Base-by-base conservation (phyloP, 2,329 filamentous ascomycete genomes). In the Rosellinia necatrix region DNA sequence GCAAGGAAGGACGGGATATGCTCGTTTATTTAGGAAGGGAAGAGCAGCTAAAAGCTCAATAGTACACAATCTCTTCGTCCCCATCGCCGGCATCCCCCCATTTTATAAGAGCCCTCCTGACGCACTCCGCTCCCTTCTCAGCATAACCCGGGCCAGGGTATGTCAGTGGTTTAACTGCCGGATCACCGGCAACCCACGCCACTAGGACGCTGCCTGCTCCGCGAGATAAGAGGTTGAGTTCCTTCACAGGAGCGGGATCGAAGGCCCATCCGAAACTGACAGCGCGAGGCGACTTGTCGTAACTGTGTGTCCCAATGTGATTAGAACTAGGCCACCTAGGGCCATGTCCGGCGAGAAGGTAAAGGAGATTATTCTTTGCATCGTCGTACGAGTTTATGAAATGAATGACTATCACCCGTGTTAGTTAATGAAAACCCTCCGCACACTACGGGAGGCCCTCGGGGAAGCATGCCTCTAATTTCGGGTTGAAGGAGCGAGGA, bases 211-310 rank as follows among this genome's bases (percentile, higher is more conserved):
- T 50, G 35, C 29, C 24, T 10, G 12, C 19, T 10, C 7, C 54
- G 50, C 27, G 49, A 46, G 5, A 52, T 51, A 53, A 43, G 55
- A 6, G 52, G 35, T 48, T 49, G 19, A 65, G 46, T 8, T 53
- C 22, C 25, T 64, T 54, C 7, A 69, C 53, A 9, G 68, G 56
- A 3, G 57, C 41, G 6, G 40, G 22, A 2, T 46, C 15, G 44
- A 56, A 71, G 2, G 62, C 66, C 2, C 68, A 65, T 3, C 70
- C 70, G 25, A 71, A 67, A 17, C 70, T 60, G 8, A 71, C 58
- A 2, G 63, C 68, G 0, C 66, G 66, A 3, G 62, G 58, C 5
- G 62, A 59, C 9, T 38, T 48, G 34, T 27, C 61, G 60, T 70
- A 71, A 22, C 68, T 51, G 42, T 66, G 62, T 1, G 68, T 64